Evolutionary conservation across 345 rosid species (phyloP).

Genomic region (Luvunga scandens): DNA sequence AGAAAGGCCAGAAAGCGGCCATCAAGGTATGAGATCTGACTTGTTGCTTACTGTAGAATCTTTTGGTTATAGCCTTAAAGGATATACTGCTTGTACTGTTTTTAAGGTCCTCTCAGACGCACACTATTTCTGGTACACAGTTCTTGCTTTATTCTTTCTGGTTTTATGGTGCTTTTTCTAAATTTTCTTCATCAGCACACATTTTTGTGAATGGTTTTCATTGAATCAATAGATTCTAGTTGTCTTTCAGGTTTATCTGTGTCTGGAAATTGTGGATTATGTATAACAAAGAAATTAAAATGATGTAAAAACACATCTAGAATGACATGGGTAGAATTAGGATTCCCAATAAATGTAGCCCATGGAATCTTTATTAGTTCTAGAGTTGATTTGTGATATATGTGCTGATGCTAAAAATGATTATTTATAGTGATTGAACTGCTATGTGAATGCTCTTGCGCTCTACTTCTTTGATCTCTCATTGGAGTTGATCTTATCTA

Average conservation of each 20-base stretch:
- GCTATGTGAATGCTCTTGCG: neutral
- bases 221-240: neutral
- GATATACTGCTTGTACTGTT: neutral
- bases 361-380: neutral
- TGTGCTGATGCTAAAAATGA: neutral
- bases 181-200: neutral
- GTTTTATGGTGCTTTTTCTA: neutral
- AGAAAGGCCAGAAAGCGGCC: slow-evolving; percentile 80
- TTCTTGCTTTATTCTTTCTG: neutral
- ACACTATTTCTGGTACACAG: neutral
- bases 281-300: neutral
- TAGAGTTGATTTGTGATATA: neutral
- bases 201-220: neutral
- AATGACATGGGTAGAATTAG: neutral
- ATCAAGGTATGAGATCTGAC: slow-evolving; percentile 59
- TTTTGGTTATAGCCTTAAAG: neutral
- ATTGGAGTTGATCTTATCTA: neutral
- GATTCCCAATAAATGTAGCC: neutral
- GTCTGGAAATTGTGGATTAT: neutral
- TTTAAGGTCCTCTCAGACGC: neutral
- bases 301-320: neutral
- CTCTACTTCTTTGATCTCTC: neutral
- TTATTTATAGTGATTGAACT: neutral
- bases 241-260: neutral
- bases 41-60: neutral